These are phyloP conservation scores for Alternaria hordeiaustralica DNA, from an alignment of 2,329 filamentous ascomycete genomes.

Conservation along the genomic window DNA sequence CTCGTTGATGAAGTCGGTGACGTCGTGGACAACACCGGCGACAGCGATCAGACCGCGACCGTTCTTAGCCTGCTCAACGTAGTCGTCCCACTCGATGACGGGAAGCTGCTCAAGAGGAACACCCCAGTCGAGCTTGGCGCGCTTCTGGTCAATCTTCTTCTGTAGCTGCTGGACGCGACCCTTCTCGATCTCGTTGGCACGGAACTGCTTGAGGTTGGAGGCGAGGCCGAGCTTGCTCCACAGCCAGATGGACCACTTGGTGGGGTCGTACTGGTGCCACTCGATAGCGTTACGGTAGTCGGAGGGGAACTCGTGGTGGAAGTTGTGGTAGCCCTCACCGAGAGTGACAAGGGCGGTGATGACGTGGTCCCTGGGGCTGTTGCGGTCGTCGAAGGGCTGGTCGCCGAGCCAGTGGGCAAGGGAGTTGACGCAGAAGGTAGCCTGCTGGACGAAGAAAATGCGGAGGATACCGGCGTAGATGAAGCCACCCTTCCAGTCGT, in stretches of 20 bases:
- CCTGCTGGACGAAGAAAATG: conserved; percentile 61
- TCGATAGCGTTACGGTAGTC: conserved; percentile 54
- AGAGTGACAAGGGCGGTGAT: conserved; percentile 53
- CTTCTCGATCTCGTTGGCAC: conserved; percentile 54
- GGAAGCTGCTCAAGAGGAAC: conserved; percentile 52
- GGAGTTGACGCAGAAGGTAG: conserved; percentile 62
- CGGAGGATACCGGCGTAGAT: conserved; percentile 61
- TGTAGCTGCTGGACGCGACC: conserved; percentile 53
- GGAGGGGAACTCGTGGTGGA: conserved; percentile 54
- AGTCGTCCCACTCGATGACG: conserved; percentile 54
- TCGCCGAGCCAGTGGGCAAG: conserved; percentile 61
- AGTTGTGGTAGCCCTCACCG: conserved; percentile 55
- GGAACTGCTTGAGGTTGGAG: conserved; percentile 54
- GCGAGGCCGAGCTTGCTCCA: conserved; percentile 53
- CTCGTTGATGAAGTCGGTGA: conserved; percentile 52
- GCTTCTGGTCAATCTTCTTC: conserved; percentile 56
- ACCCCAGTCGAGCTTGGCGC: conserved; percentile 52
- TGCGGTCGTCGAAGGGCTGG: conserved; percentile 54
- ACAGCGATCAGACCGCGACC: conserved; percentile 51
- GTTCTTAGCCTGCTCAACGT: conserved; percentile 52
- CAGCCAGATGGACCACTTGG: conserved; percentile 54
- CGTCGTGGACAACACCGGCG: conserved; percentile 52
- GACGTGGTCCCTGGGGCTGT: conserved; percentile 53
- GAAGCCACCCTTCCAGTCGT: conserved; percentile 58
- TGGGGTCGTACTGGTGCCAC: conserved; percentile 53